phyloP scores from a whole-genome alignment of 2,329 filamentous ascomycete genomes.

The Exophiala sideris region DNA sequence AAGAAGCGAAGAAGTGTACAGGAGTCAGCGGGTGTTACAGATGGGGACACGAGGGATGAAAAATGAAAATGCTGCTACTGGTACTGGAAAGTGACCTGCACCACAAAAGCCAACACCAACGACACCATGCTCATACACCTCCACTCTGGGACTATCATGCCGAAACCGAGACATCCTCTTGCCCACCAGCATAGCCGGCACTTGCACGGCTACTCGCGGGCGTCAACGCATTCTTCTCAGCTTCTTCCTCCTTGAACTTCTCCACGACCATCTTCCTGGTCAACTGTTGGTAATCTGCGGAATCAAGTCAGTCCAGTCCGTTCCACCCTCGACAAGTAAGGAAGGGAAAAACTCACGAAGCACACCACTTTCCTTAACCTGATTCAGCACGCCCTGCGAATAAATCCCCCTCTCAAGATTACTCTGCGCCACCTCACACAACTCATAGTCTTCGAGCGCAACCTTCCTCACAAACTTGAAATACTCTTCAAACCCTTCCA shows the following conservation, averaged over 20 bases:
- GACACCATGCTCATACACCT: neutral
- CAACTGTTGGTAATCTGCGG: conserved; percentile 45
- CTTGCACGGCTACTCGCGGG: conserved; percentile 14
- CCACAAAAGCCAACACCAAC: no score
- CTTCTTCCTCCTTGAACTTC: conserved; percentile 40
- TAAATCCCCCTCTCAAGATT: conserved; percentile 55
- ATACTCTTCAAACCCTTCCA: conserved; percentile 56
- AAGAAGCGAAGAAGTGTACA: conserved; percentile 5
- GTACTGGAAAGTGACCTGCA: no score
- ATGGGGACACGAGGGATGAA: neutral
- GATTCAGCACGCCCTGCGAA: conserved; percentile 54
- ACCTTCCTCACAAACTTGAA: conserved; percentile 57
- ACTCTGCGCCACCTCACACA: conserved; percentile 55
- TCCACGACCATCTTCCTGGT: conserved; percentile 45
- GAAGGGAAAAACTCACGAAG: conserved; percentile 39
- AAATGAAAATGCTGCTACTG: neutral
- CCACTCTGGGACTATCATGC: conserved; percentile 3
- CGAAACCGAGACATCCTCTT: conserved; percentile 16
- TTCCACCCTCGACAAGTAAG: conserved; percentile 10
- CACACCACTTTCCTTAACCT: conserved; percentile 55
- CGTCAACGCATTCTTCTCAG: conserved; percentile 17
- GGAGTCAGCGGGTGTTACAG: neutral
- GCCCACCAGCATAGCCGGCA: conserved; percentile 1
- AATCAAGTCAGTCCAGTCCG: neutral
- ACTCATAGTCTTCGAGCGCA: conserved; percentile 55